Evolutionary conservation across 1,284 basidiomycete species (phyloP), one percentile per base, ranked within the genome.

Genomic region (Naganishia cerealis): DNA sequence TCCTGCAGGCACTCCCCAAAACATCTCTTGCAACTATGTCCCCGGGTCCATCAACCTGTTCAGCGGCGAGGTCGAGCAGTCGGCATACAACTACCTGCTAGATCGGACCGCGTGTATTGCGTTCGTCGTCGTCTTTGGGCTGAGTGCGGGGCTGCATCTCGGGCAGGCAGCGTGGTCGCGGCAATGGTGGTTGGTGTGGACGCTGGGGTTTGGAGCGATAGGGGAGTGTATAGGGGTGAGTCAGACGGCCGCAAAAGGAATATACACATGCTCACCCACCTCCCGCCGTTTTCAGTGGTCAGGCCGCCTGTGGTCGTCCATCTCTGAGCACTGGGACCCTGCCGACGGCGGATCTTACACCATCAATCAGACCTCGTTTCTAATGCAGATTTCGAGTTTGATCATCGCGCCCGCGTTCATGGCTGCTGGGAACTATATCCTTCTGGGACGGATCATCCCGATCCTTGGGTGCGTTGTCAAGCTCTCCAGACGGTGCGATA

Each of bases 351-450:
- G 66, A 38, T 62, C 16, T 8, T 67, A 54, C 52, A 21, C 9
- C 13, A 24, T 52, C 56, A 40, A 53, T 48, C 15, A 39, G 3
- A 67, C 24, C 66, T 62, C 70, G 5, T 75, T 75, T 66, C 67
- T 76, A 42, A 73, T 73, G 65, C 74, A 76, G 71, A 74, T 76
- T 65, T 67, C 69, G 50, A 73, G 71, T 36, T 67, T 75, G 43
- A 72, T 78, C 56, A 71, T 78, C 61, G 71, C 69, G 0, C 76
- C 77, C 9, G 74, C 75, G 0, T 77, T 78, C 72, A 72, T 75
- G 70, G 73, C 75, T 29, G 77, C 76, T 0, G 74, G 72, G 16
- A 75, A 75, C 67, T 78, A 77, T 62, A 70, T 77, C 66, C 55
- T 78, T 18, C 74, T 80, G 13, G 76, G 76, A 0, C 71, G 71